These are phyloP conservation scores for Diplogelasinospora grovesii DNA, from an alignment of 495 filamentous ascomycete genomes.

Conservation along the genomic window DNA sequence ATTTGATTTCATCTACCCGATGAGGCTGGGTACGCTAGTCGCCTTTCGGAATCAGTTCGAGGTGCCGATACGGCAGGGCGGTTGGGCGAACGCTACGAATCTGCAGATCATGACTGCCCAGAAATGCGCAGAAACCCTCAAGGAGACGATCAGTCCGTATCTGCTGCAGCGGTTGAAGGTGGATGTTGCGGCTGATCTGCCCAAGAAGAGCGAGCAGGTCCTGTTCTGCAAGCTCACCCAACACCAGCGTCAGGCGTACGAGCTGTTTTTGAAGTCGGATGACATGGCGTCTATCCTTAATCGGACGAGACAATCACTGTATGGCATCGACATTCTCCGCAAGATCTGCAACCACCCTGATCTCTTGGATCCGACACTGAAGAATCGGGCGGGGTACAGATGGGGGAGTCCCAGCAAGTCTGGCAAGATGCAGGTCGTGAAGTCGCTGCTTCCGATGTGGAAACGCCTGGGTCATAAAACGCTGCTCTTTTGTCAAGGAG, in stretches of 20 bases:
- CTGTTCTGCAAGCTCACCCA: slow-evolving; percentile 88
- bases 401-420: slow-evolving; percentile 73
- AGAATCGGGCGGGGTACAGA: slow-evolving; percentile 51
- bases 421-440: slow-evolving; percentile 91
- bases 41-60: slow-evolving; percentile 87
- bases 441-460: slow-evolving; percentile 78
- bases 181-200: slow-evolving; percentile 87
- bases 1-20: slow-evolving; percentile 94
- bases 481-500: slow-evolving; percentile 81
- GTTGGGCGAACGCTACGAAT: slow-evolving; percentile 89
- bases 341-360: slow-evolving; percentile 99
- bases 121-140: slow-evolving; percentile 82
- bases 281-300: slow-evolving; percentile 73
- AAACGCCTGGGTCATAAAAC: slow-evolving; percentile 84
- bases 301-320: slow-evolving; percentile 69
- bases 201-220: slow-evolving; percentile 90
- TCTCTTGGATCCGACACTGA: slow-evolving; percentile 58
- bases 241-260: slow-evolving; percentile 68
- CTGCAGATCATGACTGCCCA: slow-evolving; percentile 86
- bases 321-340: slow-evolving; percentile 82
- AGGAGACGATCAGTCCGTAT: slow-evolving; percentile 85
- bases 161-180: slow-evolving; percentile 89
- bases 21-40: slow-evolving; percentile 87
- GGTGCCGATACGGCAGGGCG: slow-evolving; percentile 81
- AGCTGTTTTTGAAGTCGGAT: slow-evolving; percentile 69